Evolutionary conservation across 2,329 filamentous ascomycete genomes (phyloP).

Genomic region (Pezicula radicicola): DNA sequence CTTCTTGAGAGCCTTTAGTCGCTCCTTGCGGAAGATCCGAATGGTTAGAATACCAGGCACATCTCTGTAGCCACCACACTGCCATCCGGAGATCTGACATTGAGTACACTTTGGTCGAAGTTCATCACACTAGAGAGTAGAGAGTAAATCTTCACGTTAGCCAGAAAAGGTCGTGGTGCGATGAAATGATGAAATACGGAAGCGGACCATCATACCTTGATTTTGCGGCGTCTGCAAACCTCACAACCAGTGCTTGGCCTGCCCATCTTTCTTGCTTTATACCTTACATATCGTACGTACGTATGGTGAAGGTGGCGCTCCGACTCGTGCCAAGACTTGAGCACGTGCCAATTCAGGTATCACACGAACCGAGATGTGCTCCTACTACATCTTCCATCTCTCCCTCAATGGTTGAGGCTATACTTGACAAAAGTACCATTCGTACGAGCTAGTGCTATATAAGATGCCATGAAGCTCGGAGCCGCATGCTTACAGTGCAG

Average conservation of each 20-base stretch:
- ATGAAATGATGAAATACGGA: not conserved
- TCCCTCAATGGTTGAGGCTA: too few relatives aligned
- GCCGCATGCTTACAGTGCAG: conserved; percentile 18
- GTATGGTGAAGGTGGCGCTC: too few relatives aligned
- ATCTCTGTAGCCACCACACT: not conserved
- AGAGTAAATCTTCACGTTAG: not conserved
- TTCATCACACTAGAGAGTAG: not conserved
- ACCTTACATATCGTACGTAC: too few relatives aligned
- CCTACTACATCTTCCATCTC: too few relatives aligned
- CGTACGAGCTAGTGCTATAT: too few relatives aligned
- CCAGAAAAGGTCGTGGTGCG: not conserved
- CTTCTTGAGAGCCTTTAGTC: not conserved
- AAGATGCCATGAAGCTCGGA: conserved; percentile 8
- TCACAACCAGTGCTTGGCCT: not conserved
- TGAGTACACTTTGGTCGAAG: not conserved
- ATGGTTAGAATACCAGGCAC: not conserved
- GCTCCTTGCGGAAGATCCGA: not conserved
- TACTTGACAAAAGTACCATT: too few relatives aligned
- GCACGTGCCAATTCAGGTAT: too few relatives aligned
- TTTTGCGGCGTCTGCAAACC: not conserved
- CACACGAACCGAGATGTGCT: too few relatives aligned
- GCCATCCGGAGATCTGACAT: not conserved
- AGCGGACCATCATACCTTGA: not conserved
- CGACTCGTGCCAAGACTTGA: too few relatives aligned
- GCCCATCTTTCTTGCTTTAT: too few relatives aligned